phyloP scores from a whole-genome alignment of 2,329 filamentous ascomycete species.

The Scorias spongiosa region DNA sequence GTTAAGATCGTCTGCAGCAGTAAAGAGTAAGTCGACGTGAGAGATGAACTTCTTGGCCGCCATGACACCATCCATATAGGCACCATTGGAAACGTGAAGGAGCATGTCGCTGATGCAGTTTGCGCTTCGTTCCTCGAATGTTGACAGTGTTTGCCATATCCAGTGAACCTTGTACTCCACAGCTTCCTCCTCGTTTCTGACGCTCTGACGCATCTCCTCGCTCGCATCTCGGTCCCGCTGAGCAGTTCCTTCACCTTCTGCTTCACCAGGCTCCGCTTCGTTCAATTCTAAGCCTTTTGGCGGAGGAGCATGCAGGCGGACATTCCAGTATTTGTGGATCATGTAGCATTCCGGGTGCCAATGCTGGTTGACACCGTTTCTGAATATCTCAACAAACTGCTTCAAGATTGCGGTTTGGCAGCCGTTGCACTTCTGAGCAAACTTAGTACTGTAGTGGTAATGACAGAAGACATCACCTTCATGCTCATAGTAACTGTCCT shows the following conservation, averaged over 20 bases:
- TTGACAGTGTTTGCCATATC: conserved; percentile 95
- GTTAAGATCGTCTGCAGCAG: conserved; percentile 74
- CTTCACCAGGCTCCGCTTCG: conserved; percentile 10
- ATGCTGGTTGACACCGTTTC: conserved; percentile 94
- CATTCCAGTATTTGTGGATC: conserved; percentile 99
- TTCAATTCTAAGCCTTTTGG: conserved; percentile 24
- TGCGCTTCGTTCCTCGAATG: conserved; percentile 93
- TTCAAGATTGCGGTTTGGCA: conserved; percentile 96
- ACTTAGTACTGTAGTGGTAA: conserved; percentile 96
- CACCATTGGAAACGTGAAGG: conserved; percentile 92
- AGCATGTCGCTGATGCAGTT: conserved; percentile 99
- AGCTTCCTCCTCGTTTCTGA: conserved; percentile 74
- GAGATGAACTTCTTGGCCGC: conserved; percentile 93
- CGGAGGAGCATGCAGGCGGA: conserved; percentile 46
- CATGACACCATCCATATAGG: conserved; percentile 86
- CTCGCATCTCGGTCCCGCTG: conserved; percentile 39
- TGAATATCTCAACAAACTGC: conserved; percentile 97
- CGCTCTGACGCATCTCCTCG: conserved; percentile 54
- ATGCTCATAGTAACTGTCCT: conserved; percentile 98
- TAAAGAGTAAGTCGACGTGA: conserved; percentile 87
- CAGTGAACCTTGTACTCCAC: conserved; percentile 97
- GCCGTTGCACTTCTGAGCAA: conserved; percentile 89
- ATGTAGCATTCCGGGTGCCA: conserved; percentile 99
- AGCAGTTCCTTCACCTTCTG: conserved; percentile 17
- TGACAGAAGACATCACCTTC: conserved; percentile 94